Conservation (phyloP, 192 early-diverging fungal genomes). For the Neocallimastix lanati region DNA sequence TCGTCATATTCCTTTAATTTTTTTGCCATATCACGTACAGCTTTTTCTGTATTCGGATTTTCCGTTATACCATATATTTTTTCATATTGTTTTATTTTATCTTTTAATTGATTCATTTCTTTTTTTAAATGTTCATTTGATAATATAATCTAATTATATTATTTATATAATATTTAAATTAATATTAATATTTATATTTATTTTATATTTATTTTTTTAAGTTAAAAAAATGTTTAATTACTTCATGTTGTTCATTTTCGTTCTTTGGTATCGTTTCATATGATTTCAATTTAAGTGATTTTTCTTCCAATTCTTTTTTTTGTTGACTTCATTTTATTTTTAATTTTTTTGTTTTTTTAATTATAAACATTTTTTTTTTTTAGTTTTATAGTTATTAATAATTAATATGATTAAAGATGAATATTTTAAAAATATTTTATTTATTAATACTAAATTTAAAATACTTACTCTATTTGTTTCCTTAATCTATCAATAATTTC, state of each 20-base stretch:
- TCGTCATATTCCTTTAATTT: constrained; percentile 11
- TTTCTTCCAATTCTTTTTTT: not conserved
- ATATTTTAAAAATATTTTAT: too few species aligned
- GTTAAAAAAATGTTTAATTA: not conserved
- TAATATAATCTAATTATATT: not conserved
- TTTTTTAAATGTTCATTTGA: constrained; percentile 12
- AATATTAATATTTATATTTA: not conserved
- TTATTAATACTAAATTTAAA: too few species aligned
- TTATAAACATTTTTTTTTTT: constrained; percentile 1
- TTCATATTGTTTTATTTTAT: constrained; percentile 12
- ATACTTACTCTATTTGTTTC: constrained; percentile 18
- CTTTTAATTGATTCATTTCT: constrained; percentile 17
- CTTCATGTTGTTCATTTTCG: not conserved
- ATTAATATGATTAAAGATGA: too few species aligned
- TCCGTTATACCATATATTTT: constrained; percentile 6
- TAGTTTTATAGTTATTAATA: too few species aligned
- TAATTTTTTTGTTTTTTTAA: not conserved
- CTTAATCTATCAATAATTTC: constrained; percentile 25
- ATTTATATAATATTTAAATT: too few species aligned
- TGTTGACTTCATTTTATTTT: not conserved
- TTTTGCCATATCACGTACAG: constrained; percentile 5
- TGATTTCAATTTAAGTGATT: not conserved
- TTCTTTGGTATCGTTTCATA: not conserved
- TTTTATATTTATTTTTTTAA: not conserved
- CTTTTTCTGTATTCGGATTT: constrained; percentile 10